Evolutionary conservation across 352 stramenopile genomes (phyloP), one percentile per base, ranked within the genome.

Genomic region (Phytophthora crassamura): DNA sequence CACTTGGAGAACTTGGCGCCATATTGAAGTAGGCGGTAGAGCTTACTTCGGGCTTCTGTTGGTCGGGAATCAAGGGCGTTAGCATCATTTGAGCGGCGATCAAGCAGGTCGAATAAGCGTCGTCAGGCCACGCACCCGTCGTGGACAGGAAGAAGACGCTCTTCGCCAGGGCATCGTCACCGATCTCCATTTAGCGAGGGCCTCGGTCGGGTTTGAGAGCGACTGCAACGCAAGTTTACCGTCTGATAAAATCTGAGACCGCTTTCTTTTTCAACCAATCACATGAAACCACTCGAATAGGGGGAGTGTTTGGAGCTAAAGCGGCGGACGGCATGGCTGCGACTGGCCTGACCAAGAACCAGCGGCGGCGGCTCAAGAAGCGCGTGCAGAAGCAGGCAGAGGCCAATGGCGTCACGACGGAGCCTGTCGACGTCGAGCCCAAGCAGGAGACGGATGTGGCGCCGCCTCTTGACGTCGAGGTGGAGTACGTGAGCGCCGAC

Each of bases 401-500:
- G 51, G 60, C 46, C 41, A 74, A 77, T 72, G 64, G 71, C 51
- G 39, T 76, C 28, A 46, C 30, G 43, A 50, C 20, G 1, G 53
- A 60, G 12, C 9, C 18, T 1, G 14, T 35, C 5, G 48, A 16
- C 16, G 15, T 40, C 10, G 42, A 57, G 42, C 10, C 22, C 10
- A 22, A 18, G 16, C 36, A 61, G 10, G 49, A 60, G 16, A 33
- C 56, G 14, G 15, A 46, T 9, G 22, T 58, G 4, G 39, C 33
- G 3, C 52, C 51, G n/a, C 14, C 56, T 7, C 20, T 48, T 3
- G 67, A 89, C 28, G 84, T 97, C 12, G 76, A 91, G 33, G 74
- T 97, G 46, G 87, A 96, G 69, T 97, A 97, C 63, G 86, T 97
- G 41, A 91, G 81, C 63, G 65, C 83, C 25, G 84, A 93, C 59